phyloP scores from a whole-genome alignment of 225 moss, liverwort and hornwort genomes.

The Thuidium tamariscinum region DNA sequence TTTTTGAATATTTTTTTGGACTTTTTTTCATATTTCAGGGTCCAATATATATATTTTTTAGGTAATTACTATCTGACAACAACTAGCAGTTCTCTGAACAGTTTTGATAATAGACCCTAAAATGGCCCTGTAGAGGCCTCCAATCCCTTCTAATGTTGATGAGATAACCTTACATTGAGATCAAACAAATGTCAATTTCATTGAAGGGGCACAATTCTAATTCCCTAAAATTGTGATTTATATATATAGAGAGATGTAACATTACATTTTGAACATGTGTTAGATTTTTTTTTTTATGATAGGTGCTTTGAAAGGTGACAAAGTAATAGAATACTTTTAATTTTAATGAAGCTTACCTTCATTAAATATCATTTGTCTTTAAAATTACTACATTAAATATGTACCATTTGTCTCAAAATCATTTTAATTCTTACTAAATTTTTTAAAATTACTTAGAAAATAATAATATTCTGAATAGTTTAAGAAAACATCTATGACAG shows the following conservation, averaged over 20 bases:
- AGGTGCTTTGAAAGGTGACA: accelerated
- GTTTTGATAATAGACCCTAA: too few species aligned
- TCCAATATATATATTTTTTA: too few species aligned
- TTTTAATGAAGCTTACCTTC: background rate
- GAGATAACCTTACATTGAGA: too few species aligned
- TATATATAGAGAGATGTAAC: background rate
- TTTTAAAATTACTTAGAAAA: background rate
- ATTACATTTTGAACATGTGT: accelerated
- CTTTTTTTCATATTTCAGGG: too few species aligned
- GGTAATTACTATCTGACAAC: too few species aligned
- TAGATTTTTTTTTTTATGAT: accelerated
- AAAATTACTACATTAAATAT: background rate
- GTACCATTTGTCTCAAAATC: background rate
- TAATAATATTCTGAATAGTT: too few species aligned
- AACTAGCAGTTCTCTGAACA: too few species aligned
- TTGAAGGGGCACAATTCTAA: accelerated
- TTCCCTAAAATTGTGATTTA: accelerated
- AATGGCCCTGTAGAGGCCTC: too few species aligned
- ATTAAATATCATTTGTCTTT: background rate
- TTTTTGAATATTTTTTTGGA: too few species aligned
- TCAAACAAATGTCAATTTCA: too few species aligned
- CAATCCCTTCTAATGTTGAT: too few species aligned
- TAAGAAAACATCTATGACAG: background rate
- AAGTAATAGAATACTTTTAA: accelerated
- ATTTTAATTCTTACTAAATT: accelerated